A percentile compares a stretch with the other conserved stretches of the same genome.
phyloP scores from a whole-genome alignment of 2,329 filamentous ascomycete genomes.

The Xylariaceae sp. region DNA sequence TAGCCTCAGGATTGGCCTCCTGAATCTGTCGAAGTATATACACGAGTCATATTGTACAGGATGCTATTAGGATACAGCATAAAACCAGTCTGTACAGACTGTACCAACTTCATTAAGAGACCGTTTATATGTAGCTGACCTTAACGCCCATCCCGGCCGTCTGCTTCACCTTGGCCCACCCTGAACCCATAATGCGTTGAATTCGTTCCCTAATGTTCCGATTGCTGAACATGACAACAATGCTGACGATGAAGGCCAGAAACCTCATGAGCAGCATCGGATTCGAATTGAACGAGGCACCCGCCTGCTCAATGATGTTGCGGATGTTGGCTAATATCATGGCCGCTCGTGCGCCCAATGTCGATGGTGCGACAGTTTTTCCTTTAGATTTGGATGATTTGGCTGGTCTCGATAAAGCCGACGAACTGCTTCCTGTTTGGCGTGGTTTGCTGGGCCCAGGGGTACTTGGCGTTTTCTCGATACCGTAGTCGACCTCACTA shows the following conservation, averaged over 20 bases:
- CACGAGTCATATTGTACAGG: conserved; percentile 19
- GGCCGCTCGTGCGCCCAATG: conserved; percentile 44
- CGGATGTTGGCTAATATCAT: conserved; percentile 51
- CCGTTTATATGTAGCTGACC: conserved; percentile 81
- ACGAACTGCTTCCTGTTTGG: conserved; percentile 27
- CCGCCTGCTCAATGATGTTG: conserved; percentile 47
- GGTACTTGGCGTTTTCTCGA: conserved; percentile 50
- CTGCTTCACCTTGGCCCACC: conserved; percentile 75
- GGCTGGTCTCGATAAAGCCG: conserved; percentile 26
- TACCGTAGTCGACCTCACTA: conserved; percentile 65
- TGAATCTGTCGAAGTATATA: neutral
- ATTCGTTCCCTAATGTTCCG: conserved; percentile 72
- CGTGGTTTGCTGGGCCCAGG: conserved; percentile 32
- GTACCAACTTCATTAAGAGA: neutral
- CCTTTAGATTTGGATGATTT: conserved; percentile 28
- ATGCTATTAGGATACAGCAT: conserved; percentile 13
- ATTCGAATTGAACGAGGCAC: conserved; percentile 48
- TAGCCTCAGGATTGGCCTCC: too few relatives aligned
- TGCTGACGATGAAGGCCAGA: conserved; percentile 73
- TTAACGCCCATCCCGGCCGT: conserved; percentile 97
- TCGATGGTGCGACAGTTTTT: conserved; percentile 29
- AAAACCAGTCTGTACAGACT: conserved; percentile 9
- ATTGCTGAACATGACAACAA: conserved; percentile 72
- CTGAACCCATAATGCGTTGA: conserved; percentile 60
- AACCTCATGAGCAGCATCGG: conserved; percentile 56